These are phyloP conservation scores for Saccharomyces hybrid DNA, from an alignment of 1,139 yeast species.

Conservation along the genomic window DNA sequence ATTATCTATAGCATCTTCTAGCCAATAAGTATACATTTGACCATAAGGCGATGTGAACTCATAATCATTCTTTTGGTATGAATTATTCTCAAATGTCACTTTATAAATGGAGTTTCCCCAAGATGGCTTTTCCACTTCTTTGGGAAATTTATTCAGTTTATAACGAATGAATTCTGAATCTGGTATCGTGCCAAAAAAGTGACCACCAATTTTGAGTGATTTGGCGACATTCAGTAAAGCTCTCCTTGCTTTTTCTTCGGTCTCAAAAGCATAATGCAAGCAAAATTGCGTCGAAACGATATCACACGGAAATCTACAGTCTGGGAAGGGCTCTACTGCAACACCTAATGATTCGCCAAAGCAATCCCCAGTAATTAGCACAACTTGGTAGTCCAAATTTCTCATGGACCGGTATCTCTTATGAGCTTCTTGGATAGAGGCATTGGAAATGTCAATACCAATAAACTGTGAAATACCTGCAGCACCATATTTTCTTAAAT, in stretches of 20 bases:
- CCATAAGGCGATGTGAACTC: slow-evolving; percentile 73
- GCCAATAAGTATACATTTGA: slow-evolving; percentile 68
- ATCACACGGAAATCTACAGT: slow-evolving; percentile 75
- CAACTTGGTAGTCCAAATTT: slow-evolving; percentile 56
- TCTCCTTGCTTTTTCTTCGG: slow-evolving; percentile 68
- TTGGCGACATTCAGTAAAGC: slow-evolving; percentile 68
- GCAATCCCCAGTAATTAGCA: slow-evolving; percentile 87
- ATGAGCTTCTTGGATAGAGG: slow-evolving; percentile 77
- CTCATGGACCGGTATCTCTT: slow-evolving; percentile 56
- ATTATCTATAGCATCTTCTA: slow-evolving; percentile 90
- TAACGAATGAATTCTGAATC: slow-evolving; percentile 75
- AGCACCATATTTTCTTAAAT: slow-evolving; percentile 78
- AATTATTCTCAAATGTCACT: slow-evolving; percentile 68
- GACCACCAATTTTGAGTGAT: slow-evolving; percentile 73
- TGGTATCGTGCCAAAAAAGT: slow-evolving; percentile 89
- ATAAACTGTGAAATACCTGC: slow-evolving; percentile 67
- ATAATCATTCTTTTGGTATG: slow-evolving; percentile 55
- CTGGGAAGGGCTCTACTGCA: slow-evolving; percentile 59
- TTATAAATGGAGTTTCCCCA: slow-evolving; percentile 85
- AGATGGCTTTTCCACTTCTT: slow-evolving; percentile 42
- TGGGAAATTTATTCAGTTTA: slow-evolving; percentile 45
- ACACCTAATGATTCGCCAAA: slow-evolving; percentile 64
- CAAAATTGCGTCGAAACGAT: slow-evolving; percentile 86
- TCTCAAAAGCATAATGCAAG: slow-evolving; percentile 87
- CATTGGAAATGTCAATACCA: slow-evolving; percentile 89